phyloP scores from a whole-genome alignment of 495 filamentous ascomycete genomes.

The Penicillium flavigenum region DNA sequence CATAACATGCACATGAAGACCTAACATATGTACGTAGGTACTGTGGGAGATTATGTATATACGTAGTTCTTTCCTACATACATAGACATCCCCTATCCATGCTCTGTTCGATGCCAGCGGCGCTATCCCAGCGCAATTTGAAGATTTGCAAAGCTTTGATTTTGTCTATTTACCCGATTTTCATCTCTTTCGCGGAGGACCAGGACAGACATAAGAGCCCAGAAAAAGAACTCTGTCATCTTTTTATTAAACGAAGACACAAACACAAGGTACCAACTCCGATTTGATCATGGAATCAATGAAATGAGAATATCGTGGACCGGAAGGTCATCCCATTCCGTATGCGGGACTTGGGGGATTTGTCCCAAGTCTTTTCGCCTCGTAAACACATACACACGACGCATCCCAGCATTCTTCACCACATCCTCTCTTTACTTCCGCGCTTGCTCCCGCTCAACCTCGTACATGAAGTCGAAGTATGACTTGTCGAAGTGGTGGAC shows the following conservation, averaged over 20 bases:
- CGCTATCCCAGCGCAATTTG: background rate
- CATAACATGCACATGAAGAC: background rate
- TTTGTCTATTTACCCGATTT: constrained; percentile 33
- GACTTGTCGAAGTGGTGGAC: constrained; percentile 97
- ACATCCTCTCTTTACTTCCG: constrained; percentile 36
- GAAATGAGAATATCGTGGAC: constrained; percentile 44
- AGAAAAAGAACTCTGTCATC: constrained; percentile 34
- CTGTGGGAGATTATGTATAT: too few species aligned
- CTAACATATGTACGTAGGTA: background rate
- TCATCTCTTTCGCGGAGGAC: constrained; percentile 19
- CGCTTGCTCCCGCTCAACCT: constrained; percentile 79
- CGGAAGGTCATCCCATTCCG: constrained; percentile 38
- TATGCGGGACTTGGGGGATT: constrained; percentile 30
- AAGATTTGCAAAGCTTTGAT: constrained; percentile 32
- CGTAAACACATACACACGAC: constrained; percentile 46
- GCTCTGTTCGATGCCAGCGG: background rate
- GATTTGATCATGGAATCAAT: constrained; percentile 50
- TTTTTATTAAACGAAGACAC: constrained; percentile 45
- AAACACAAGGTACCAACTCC: constrained; percentile 47
- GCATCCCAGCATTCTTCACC: constrained; percentile 26
- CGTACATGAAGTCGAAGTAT: constrained; percentile 98
- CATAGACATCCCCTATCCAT: background rate
- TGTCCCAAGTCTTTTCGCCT: constrained; percentile 37
- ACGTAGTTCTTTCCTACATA: background rate
- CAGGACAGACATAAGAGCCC: constrained; percentile 19